Evolutionary conservation across 495 filamentous ascomycete species (phyloP).

Genomic region (Xanthoparmelia taractica): DNA sequence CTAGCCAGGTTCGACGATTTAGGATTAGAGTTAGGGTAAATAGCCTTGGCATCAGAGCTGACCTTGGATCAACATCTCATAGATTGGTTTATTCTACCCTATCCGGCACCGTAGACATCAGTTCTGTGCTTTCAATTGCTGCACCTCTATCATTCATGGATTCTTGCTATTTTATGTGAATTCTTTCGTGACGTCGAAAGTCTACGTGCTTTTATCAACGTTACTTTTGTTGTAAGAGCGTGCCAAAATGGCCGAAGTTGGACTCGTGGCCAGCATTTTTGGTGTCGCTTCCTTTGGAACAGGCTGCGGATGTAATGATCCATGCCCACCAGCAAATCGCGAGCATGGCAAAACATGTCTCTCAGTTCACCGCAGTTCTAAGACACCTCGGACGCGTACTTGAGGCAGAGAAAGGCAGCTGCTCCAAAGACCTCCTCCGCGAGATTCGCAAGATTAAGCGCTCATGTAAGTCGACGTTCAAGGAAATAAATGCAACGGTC

Average conservation of each 20-base stretch:
- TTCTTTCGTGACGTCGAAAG: too few species aligned
- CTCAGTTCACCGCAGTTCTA: slow-evolving; percentile 9
- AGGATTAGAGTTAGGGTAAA: too few species aligned
- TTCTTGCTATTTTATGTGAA: too few species aligned
- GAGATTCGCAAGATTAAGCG: slow-evolving; percentile 9
- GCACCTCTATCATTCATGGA: too few species aligned
- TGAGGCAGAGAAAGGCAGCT: slow-evolving; percentile 3
- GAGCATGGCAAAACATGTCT: slow-evolving; percentile 10
- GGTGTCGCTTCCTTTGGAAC: slow-evolving; percentile 10
- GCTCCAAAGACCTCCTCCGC: slow-evolving; percentile 11
- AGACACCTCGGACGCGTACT: slow-evolving; percentile 11
- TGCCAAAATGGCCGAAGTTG: slow-evolving; percentile 16
- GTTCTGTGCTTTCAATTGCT: too few species aligned
- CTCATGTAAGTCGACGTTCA: slow-evolving; percentile 10
- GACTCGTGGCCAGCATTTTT: slow-evolving; percentile 9
- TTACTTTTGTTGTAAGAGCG: too few species aligned
- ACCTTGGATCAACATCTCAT: too few species aligned
- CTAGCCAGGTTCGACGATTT: too few species aligned
- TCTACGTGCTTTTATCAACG: too few species aligned
- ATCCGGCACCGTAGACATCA: too few species aligned
- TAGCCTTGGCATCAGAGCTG: too few species aligned
- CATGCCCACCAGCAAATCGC: slow-evolving; percentile 3
- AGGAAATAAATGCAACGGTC: background rate
- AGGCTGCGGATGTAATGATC: slow-evolving; percentile 8
- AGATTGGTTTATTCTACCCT: too few species aligned